Evolutionary conservation across 805 yeast species (phyloP), one percentile per base, ranked within the genome.

Genomic region (Candida nonsorbophila): DNA sequence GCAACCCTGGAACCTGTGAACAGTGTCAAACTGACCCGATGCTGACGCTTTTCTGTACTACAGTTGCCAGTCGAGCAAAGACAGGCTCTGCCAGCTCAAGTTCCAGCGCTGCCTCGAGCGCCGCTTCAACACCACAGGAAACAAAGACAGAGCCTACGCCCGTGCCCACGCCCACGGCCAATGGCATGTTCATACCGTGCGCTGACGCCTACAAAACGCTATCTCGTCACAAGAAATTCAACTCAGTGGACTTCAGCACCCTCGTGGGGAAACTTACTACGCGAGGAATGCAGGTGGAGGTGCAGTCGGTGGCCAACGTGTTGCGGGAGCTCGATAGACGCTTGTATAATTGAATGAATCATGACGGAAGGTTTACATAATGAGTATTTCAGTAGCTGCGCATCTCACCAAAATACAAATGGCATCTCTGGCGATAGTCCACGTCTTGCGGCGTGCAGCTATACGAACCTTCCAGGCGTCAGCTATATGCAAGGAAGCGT

Each of bases 121-220:
- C 29, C 32, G 27, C 20, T 3, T 25, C 29, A 14, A 31, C 27
- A 14, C 38, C 33, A 29, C 21, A 22, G 12, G 4, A 8, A 8
- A 21, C 24, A 9, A 21, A 10, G 34, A 2, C 21, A 33, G 9
- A 16, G 35, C 2, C 40, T 37, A 4, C 22, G 16, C 15, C 29
- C 16, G 5, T 21, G 15, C 12, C 28, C 20, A 10, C 18, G 8
- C 13, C 11, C 15, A 22, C 49, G 2, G 31, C 36, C 7, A 38
- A 40, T 45, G 74, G 62, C 28, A 72, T 77, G 45, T 87, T 77
- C 41, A 84, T 87, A 27, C 94, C 96, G 2, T 82, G 92, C 48
- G 77, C 88, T 9, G 95, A 87, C 45, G 95, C 96, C 0, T 87
- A 85, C 58, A 82, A 79, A 55, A 84, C 95, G 3, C 68, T 88